Evolutionary conservation across 2,329 filamentous ascomycete genomes (phyloP).

Genomic region (Clonostachys sp.): DNA sequence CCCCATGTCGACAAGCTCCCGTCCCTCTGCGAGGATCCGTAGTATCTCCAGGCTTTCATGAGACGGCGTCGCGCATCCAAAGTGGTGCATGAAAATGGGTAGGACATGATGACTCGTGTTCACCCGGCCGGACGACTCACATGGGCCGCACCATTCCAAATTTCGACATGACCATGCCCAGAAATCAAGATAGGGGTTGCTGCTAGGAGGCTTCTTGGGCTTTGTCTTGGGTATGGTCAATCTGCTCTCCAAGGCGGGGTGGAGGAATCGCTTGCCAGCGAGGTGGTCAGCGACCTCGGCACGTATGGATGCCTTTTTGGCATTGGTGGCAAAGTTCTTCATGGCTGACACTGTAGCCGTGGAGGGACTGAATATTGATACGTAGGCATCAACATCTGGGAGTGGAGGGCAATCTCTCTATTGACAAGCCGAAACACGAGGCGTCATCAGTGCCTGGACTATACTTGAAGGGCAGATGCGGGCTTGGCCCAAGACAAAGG

Average conservation of each 20-base stretch:
- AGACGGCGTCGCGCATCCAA: conserved; percentile 66
- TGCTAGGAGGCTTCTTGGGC: conserved; percentile 28
- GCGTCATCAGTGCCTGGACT: not conserved
- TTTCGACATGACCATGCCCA: conserved; percentile 61
- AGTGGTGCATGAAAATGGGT: conserved; percentile 74
- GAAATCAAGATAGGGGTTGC: conserved; percentile 65
- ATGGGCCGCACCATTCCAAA: conserved; percentile 62
- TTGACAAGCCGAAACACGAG: not conserved
- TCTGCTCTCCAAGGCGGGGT: conserved; percentile 29
- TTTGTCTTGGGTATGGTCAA: conserved; percentile 41
- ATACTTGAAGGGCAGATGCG: not conserved
- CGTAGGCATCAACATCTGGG: conserved; percentile 62
- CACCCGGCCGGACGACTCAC: conserved; percentile 42
- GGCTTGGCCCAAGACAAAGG: too few relatives aligned
- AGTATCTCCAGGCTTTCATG: conserved; percentile 62
- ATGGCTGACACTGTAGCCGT: conserved; percentile 58
- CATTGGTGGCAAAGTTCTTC: conserved; percentile 59
- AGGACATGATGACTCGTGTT: conserved; percentile 62
- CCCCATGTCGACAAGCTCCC: conserved; percentile 60
- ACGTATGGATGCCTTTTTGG: conserved; percentile 58
- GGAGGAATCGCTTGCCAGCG: conserved; percentile 42
- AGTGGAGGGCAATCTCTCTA: conserved; percentile 42
- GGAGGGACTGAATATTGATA: conserved; percentile 58
- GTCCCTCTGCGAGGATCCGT: conserved; percentile 45
- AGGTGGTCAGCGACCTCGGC: conserved; percentile 52